Conservation (phyloP, 306 rosid species). For the Neltuma alba region DNA sequence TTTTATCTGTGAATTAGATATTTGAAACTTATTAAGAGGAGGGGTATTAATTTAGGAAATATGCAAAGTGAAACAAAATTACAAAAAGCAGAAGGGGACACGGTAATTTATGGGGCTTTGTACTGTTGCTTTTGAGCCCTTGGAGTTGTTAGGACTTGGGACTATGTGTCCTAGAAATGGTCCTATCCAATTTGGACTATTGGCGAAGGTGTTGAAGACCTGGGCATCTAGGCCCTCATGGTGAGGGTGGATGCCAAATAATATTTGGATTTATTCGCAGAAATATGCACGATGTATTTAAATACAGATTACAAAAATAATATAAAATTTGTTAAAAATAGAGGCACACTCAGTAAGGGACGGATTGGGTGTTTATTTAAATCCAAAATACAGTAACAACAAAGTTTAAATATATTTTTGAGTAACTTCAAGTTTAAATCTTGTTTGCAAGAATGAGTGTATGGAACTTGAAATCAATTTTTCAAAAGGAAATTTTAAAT, state of each 20-base stretch:
- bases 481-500: too few relatives aligned
- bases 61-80: slow-evolving; percentile 13
- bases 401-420: too few relatives aligned
- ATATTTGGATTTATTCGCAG: slow-evolving; percentile 38
- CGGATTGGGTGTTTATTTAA: too few relatives aligned
- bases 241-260: neutral
- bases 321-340: neutral
- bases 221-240: neutral
- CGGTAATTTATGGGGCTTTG: slow-evolving; percentile 25
- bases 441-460: too few relatives aligned
- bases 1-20: too few relatives aligned
- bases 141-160: neutral
- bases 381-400: too few relatives aligned
- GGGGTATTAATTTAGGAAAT: neutral
- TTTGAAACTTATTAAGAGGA: too few relatives aligned
- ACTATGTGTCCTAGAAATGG: slow-evolving; percentile 33
- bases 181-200: slow-evolving; percentile 3
- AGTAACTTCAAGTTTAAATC: too few relatives aligned
- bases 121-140: slow-evolving; percentile 39
- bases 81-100: slow-evolving; percentile 33
- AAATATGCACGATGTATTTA: too few relatives aligned
- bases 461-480: too few relatives aligned
- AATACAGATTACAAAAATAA: too few relatives aligned
- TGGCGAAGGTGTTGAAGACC: neutral
- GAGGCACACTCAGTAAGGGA: too few relatives aligned